Evolutionary conservation across 306 rosid genomes (phyloP), one percentile per base, ranked within the genome.

Genomic region (Quillaja saponaria): DNA sequence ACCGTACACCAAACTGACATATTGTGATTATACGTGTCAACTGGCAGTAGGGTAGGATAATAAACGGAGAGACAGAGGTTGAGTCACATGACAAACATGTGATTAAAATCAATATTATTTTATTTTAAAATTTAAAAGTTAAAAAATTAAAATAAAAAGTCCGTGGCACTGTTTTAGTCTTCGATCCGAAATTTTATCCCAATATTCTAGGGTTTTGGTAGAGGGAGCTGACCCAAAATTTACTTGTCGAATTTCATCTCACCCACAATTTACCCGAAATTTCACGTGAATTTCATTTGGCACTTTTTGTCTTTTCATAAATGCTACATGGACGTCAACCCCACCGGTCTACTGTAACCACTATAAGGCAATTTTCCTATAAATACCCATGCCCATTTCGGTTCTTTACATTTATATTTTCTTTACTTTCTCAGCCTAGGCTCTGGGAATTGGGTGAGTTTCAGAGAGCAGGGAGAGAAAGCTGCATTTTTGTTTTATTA

Each of bases 311-410:
- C 1, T 39, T 21, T 58, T 50, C 60, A 58, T 66, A 12, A 7
- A 48, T 72, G 76, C 46, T 20, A 63, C 70, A 50, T 38, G 59
- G 35, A 13, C 81, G 80, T 77, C 71, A 34, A 84, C 80, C 82
- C 80, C 68, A 62, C 61, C 68, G 38, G 47, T 75, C 67, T 37
- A 41, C 59, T 67, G 71, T 63, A 66, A 56, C 66, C 54, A 63
- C 20, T 76, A 44, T 55, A 62, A 61, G 60, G 25, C 55, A 55
- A 6, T 53, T 42, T 28, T 69, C 54, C 83, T 85, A 79, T 83
- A 84, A 80, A 77, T 84, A 66, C 65, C 75, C 14, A 57, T 2
- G 53, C 37, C 21, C 50, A 7, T 67, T 38, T 56, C 55, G 18
- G 7, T 3, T 41, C 34, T 12, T 20, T 14, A 25, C 72, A 20